Evolutionary conservation across 2,329 filamentous ascomycete genomes (phyloP).

Genomic region (Hymenoscyphus repandus): DNA sequence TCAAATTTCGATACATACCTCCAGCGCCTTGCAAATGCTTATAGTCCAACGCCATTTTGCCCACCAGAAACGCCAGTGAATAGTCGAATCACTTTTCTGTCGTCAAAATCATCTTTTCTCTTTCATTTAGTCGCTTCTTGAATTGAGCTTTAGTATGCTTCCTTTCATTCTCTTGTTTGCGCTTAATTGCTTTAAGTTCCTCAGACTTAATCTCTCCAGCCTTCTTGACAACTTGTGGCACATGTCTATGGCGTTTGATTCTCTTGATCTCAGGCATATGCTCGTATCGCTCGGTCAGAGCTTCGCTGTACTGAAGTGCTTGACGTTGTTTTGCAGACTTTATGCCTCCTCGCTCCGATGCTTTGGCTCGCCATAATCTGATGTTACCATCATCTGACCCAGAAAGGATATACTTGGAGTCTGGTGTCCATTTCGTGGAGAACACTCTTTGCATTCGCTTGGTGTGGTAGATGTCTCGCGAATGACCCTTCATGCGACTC

Average conservation of each 20-base stretch:
- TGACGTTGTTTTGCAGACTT: slow-evolving; percentile 81
- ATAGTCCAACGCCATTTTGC: slow-evolving; percentile 6
- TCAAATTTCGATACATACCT: background rate
- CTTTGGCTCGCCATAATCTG: slow-evolving; percentile 82
- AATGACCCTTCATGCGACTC: slow-evolving; percentile 74
- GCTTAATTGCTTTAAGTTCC: slow-evolving; percentile 82
- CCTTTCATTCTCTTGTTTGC: slow-evolving; percentile 88
- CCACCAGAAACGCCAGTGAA: slow-evolving; percentile 4
- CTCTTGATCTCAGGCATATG: slow-evolving; percentile 96
- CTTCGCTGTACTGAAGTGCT: slow-evolving; percentile 86
- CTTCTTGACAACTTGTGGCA: slow-evolving; percentile 93
- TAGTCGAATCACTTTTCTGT: slow-evolving; percentile 23
- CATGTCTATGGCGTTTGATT: slow-evolving; percentile 84
- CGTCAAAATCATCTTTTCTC: slow-evolving; percentile 88
- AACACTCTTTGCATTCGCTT: slow-evolving; percentile 97
- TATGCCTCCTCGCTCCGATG: slow-evolving; percentile 76
- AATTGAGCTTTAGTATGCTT: slow-evolving; percentile 84
- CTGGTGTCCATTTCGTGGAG: slow-evolving; percentile 77
- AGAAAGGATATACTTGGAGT: slow-evolving; percentile 82
- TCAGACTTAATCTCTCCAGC: slow-evolving; percentile 89
- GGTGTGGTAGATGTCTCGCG: slow-evolving; percentile 91
- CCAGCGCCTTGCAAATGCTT: slow-evolving; percentile 14
- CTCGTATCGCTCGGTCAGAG: slow-evolving; percentile 74
- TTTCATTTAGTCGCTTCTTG: slow-evolving; percentile 66
- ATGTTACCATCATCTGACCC: slow-evolving; percentile 93